Base-by-base conservation (phyloP, 805 yeast genomes). In the Hanseniaspora meyeri region DNA sequence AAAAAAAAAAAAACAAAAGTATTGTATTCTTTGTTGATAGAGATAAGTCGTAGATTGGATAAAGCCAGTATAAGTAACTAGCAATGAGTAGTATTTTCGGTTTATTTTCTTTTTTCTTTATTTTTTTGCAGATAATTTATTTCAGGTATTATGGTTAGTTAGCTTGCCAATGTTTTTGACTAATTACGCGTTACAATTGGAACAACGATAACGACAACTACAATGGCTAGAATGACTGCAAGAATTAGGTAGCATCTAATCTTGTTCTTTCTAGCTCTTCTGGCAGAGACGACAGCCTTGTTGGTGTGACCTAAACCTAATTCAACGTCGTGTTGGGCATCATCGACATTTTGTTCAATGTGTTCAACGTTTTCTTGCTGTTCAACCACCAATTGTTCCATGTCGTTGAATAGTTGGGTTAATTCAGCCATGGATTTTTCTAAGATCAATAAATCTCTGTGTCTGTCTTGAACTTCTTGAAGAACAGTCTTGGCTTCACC, bases 401-500 rank as follows among this genome's bases (percentile, higher is more conserved):
- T 87, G 68, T 93, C 97, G 66, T 85, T 85, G 76, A 93, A 89
- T 68, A 93, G 79, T 74, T 87, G 95, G 43, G 95, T 87, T 71
- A 93, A 80, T 72, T 93, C 98, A 39, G 91, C 88, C 86, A 93
- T 89, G 59, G 96, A 85, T 73, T 87, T 83, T 72, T 91, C 97
- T 71, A 93, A 84, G 75, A 88, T 87, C 74, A 87, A 85, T 66
- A 93, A 81, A 74, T 93, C 97, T 68, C 85, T 83, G 74, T 93
- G 97, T 74, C 98, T 83, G 52, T 86, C 82, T 73, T 91, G 96
- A 57, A 93, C 97, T 73, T 93, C 97, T 65, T 88, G 87, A 64
- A 93, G 78, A 2, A 95, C 97, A 37, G 96, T 82, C 70, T 93
- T 81, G 45, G 97, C 97, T 72, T 93, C 96, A 63, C 95, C 95